A percentile compares a stretch with the other conserved stretches of the same genome.
Conservation (phyloP, 305 asterid genomes). For the Stenogyne calaminthoides region DNA sequence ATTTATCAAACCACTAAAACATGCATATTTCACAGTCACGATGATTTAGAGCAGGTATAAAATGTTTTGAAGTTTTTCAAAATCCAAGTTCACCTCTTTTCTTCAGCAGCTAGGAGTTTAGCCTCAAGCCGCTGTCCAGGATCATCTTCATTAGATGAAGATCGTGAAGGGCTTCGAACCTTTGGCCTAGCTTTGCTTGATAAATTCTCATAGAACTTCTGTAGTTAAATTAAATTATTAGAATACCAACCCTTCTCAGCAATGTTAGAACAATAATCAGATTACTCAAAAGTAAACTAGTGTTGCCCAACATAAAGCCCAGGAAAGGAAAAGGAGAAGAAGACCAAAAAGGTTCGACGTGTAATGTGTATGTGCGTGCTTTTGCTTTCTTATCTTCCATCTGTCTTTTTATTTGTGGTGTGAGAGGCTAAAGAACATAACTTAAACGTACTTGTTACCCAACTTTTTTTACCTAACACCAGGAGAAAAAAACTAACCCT, state of each 20-base stretch:
- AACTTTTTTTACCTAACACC: slow-evolving; percentile 46
- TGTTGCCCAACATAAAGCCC: background rate
- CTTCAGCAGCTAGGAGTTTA: slow-evolving; percentile 95
- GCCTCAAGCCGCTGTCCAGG: slow-evolving; percentile 96
- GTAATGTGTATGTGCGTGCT: background rate
- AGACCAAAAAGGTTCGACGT: background rate
- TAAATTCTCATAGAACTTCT: slow-evolving; percentile 83
- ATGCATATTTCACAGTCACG: background rate
- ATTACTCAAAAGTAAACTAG: background rate
- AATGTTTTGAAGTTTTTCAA: background rate
- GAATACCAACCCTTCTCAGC: background rate
- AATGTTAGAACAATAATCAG: background rate
- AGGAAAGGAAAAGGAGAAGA: background rate
- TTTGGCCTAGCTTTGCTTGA: slow-evolving; percentile 92
- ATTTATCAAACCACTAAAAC: slow-evolving; percentile 10
- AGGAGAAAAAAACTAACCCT: slow-evolving; percentile 31
- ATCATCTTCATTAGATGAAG: slow-evolving; percentile 68
- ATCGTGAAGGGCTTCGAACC: slow-evolving; percentile 77
- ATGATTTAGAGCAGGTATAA: background rate
- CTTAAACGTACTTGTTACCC: slow-evolving; percentile 35
- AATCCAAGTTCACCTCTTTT: slow-evolving; percentile 57
- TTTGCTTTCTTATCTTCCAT: background rate
- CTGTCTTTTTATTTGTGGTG: background rate
- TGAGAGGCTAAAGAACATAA: background rate
- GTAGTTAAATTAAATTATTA: slow-evolving; percentile 30